Evolutionary conservation across 257 asterid genomes (phyloP).

Genomic region (Primulina eburnea): DNA sequence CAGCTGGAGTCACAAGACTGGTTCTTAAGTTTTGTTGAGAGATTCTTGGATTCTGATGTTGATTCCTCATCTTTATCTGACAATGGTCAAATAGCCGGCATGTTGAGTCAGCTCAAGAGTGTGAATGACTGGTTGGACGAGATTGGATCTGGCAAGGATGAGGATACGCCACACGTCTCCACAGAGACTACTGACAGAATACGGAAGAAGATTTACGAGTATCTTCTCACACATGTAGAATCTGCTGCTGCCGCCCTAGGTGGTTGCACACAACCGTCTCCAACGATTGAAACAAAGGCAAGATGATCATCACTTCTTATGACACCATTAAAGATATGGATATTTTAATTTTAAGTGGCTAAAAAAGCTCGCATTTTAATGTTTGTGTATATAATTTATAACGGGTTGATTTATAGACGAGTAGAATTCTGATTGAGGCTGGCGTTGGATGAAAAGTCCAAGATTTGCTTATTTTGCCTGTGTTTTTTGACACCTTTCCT

Average conservation of each 20-base stretch:
- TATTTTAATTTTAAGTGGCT: constrained; percentile 26
- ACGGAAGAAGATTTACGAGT: constrained; percentile 91
- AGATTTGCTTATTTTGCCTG: not conserved
- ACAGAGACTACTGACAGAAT: constrained; percentile 74
- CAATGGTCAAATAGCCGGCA: constrained; percentile 90
- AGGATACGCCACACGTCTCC: constrained; percentile 51
- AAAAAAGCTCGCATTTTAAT: constrained; percentile 16
- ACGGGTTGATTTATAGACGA: constrained; percentile 19
- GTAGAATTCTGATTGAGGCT: not conserved
- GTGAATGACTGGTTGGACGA: constrained; percentile 96
- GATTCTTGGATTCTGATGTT: constrained; percentile 88
- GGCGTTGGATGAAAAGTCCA: not conserved
- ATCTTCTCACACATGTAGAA: constrained; percentile 93
- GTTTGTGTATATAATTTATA: constrained; percentile 30
- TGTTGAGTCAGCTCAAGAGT: constrained; percentile 88
- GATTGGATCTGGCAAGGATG: constrained; percentile 63
- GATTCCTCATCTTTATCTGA: constrained; percentile 69
- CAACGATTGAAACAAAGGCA: constrained; percentile 44
- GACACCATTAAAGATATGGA: constrained; percentile 10
- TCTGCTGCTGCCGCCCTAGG: constrained; percentile 98
- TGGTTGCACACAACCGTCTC: constrained; percentile 50
- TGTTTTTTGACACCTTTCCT: not conserved
- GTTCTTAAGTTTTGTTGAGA: constrained; percentile 89
- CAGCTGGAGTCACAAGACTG: constrained; percentile 79
- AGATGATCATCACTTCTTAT: constrained; percentile 36